Base-by-base conservation (phyloP, 352 stramenopile species). In the Pilasporangium apinafurcum region DNA sequence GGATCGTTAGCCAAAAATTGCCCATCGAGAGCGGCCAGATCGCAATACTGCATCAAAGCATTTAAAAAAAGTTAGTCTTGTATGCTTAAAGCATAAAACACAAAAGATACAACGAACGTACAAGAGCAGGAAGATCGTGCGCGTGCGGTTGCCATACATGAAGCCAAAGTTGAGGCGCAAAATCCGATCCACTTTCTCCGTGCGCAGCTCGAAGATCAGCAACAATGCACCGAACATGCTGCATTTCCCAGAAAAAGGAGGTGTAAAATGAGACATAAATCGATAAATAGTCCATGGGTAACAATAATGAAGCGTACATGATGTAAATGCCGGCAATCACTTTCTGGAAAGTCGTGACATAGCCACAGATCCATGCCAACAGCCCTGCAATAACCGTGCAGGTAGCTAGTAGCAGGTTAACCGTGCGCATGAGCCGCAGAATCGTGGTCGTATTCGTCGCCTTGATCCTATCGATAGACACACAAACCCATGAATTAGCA, bases 11-110 rank as follows among this genome's bases (percentile, higher is more conserved):
- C 82, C 82, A 94, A 48, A 92, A 94, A 46, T 86, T 88, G 58
- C 82, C 82, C 82, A 94, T 92, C 3, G 82, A 94, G 26, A 94
- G 57, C 46, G 82, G 82, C 82, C 82, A 94, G 58, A 94, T 94
- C 37, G 82, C 82, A 44, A 93, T 93, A 48, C 81, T 91, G 34
- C 44, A 18, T 31, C 8, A 1, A 30, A 4, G 12, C 20, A 22
- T 10, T 7, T 21, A 12, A 14, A 16, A 8, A 20, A 35, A 16
- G 22, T 21, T 44, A 6, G 13, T 25, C n/a, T n/a, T n/a, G n/a
- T n/a, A n/a, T n/a, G n/a, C n/a, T n/a, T 29, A 20, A 30, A 31
- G 24, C 20, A 48, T 8, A 37, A 50, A 29, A 14, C 31, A 12
- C 20, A 41, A 37, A 28, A 16, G 21, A 24, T 5, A 25, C 12